Evolutionary conservation across 768 basidiomycete species (phyloP), one percentile per base, ranked within the genome.

Genomic region (Phanerochaete sordida): DNA sequence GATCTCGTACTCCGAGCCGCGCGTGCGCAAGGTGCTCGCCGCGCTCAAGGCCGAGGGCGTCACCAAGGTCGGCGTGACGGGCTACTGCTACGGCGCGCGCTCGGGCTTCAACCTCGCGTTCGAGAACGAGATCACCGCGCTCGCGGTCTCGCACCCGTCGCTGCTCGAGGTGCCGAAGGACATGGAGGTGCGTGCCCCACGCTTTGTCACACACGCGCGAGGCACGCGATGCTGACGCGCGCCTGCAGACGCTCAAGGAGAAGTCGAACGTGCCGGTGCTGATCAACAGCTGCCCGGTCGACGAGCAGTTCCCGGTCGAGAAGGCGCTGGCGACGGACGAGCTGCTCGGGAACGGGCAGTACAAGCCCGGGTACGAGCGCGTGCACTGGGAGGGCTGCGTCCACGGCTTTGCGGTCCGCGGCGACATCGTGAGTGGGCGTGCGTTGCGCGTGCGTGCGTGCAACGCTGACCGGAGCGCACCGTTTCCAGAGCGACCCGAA

Each of bases 11-110:
- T 62, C 48, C 31, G 35, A 31, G 39, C 83, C 84, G 1, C 13
- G 65, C 2, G 62, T 89, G 27, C 79, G 89, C 72, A 82, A 79
- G 51, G 82, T 87, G 46, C 76, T 88, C 31, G 70, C 68, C 3
- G 81, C 75, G 0, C 78, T 92, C 61, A 85, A 84, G 68, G 80
- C 72, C 31, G 66, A 81, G 61, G 90, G 88, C 1, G 75, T 91
- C 23, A 83, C 76, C 1, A 69, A 69, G 7, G 79, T 91, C 58
- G 87, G 75, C 0, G 83, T 84, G 0, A 80, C 81, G 4, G 88
- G 87, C 2, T 91, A 84, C 75, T 92, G 90, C 75, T 85, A 81
- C 57, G 86, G 87, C 60, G 88, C 71, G 15, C 83, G 84, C 49
- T 83, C 83, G 56, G 79, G 77, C 43, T 85, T 87, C 74, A 80